These are phyloP conservation scores for Musa beccarii DNA, from an alignment of 176 grass and related monocot species.

Conservation along the genomic window DNA sequence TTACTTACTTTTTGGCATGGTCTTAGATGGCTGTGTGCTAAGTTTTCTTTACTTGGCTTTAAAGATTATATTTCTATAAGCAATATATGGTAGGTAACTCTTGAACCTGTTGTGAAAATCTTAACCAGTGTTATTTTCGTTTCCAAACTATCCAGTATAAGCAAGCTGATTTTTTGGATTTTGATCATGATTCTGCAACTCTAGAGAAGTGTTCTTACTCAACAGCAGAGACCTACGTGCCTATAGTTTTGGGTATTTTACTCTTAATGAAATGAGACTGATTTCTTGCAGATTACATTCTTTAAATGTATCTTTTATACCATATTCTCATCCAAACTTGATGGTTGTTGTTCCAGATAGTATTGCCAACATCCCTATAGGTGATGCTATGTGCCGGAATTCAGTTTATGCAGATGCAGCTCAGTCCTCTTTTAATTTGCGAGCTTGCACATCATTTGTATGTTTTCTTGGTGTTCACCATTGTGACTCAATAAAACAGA, in stretches of 20 bases:
- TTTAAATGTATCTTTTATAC: not conserved
- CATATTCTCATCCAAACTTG: not conserved
- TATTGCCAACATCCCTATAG: not conserved
- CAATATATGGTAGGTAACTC: not conserved
- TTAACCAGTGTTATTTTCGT: not conserved
- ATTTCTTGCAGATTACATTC: not conserved
- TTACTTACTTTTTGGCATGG: not conserved
- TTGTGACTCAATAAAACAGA: not conserved
- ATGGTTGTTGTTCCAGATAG: slow-evolving; percentile 17
- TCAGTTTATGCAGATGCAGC: slow-evolving; percentile 21
- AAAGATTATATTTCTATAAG: not conserved
- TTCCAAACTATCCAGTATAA: slow-evolving; percentile 30
- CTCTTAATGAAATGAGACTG: not conserved
- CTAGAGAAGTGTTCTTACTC: slow-evolving; percentile 8
- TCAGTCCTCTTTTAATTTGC: slow-evolving; percentile 28
- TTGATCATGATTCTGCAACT: slow-evolving; percentile 37
- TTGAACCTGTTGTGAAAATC: not conserved
- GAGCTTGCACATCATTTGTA: slow-evolving; percentile 44
- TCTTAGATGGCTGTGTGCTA: not conserved
- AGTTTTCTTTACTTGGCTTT: not conserved
- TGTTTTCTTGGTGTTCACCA: not conserved
- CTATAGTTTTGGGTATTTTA: slow-evolving; percentile 24
- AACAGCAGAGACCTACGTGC: slow-evolving; percentile 26
- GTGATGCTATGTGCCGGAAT: slow-evolving; percentile 1
- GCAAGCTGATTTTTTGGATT: slow-evolving; percentile 35